phyloP scores from a whole-genome alignment of 441 rosid species.

The Gossypium trilobum region DNA sequence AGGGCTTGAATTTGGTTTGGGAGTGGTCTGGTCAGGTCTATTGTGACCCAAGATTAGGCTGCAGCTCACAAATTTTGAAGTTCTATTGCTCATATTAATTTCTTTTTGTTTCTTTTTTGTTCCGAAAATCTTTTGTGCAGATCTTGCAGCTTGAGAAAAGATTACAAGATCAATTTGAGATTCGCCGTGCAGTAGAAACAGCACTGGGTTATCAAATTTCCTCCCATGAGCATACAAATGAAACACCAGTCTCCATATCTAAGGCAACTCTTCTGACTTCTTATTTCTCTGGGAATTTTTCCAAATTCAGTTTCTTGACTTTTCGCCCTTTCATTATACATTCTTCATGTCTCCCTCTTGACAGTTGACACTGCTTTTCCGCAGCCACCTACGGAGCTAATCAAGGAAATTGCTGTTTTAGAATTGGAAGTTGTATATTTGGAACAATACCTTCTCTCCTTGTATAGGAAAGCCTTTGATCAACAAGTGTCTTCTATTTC shows the following conservation, averaged over 20 bases:
- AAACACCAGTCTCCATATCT: constrained; percentile 32
- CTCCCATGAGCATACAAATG: constrained; percentile 27
- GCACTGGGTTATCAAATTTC: constrained; percentile 60
- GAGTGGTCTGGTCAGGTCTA: background rate
- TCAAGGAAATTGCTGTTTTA: constrained; percentile 73
- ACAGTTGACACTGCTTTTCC: constrained; percentile 8
- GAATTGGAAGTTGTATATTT: constrained; percentile 85
- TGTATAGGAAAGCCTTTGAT: constrained; percentile 82
- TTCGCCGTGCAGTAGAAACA: constrained; percentile 63
- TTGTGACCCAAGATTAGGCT: constrained; percentile 5
- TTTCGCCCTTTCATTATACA: background rate
- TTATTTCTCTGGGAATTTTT: background rate
- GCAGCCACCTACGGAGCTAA: constrained; percentile 71
- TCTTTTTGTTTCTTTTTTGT: background rate
- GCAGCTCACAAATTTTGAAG: background rate
- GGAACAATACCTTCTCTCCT: constrained; percentile 79
- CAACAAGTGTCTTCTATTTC: constrained; percentile 42
- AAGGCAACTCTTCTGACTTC: constrained; percentile 36
- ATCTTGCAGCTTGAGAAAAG: constrained; percentile 76
- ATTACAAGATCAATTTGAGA: constrained; percentile 66
- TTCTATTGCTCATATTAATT: constrained; percentile 5
- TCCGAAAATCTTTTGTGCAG: constrained; percentile 28
- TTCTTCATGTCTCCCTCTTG: background rate
- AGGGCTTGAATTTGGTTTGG: background rate
- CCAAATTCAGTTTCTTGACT: background rate